These are phyloP conservation scores for Adenanthera pavonina DNA, from an alignment of 306 rosid species.

Conservation along the genomic window DNA sequence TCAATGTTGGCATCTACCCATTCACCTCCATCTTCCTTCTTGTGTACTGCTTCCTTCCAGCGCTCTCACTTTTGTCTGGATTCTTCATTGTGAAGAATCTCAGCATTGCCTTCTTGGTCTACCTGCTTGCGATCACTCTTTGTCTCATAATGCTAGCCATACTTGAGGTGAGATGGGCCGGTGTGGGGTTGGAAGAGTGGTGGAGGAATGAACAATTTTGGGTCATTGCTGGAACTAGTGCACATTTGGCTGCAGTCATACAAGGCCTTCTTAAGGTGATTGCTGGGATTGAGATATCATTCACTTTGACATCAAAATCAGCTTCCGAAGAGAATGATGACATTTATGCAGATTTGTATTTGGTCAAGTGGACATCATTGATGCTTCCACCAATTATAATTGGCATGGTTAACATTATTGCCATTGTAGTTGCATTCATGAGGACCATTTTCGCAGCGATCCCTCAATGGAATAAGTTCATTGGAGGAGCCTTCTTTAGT, in stretches of 20 bases:
- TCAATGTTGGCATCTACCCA: conserved; percentile 61
- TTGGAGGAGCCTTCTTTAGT: conserved; percentile 64
- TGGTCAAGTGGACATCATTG: conserved; percentile 58
- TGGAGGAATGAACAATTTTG: conserved; percentile 68
- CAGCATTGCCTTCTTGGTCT: conserved; percentile 46
- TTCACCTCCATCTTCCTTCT: conserved; percentile 60
- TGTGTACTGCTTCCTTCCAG: conserved; percentile 64
- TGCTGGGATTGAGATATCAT: conserved; percentile 62
- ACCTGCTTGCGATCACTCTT: conserved; percentile 52
- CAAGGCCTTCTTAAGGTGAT: conserved; percentile 59
- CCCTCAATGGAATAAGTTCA: conserved; percentile 57
- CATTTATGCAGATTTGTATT: conserved; percentile 49
- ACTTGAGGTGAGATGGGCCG: conserved; percentile 59
- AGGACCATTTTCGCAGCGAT: conserved; percentile 44
- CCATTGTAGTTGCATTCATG: conserved; percentile 45
- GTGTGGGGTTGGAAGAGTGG: conserved; percentile 57
- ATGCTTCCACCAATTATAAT: conserved; percentile 61
- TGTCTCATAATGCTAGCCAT: conserved; percentile 46
- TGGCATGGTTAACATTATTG: conserved; percentile 53
- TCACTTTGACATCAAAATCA: conserved; percentile 53
- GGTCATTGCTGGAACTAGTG: conserved; percentile 62
- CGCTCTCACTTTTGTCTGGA: conserved; percentile 54
- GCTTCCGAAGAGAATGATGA: conserved; percentile 47
- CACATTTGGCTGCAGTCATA: conserved; percentile 58
- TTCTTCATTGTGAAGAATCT: conserved; percentile 56